A percentile compares a stretch with the other conserved stretches of the same genome.
Conservation (phyloP, 2,329 filamentous ascomycete species). For the Zarea fungicola region DNA sequence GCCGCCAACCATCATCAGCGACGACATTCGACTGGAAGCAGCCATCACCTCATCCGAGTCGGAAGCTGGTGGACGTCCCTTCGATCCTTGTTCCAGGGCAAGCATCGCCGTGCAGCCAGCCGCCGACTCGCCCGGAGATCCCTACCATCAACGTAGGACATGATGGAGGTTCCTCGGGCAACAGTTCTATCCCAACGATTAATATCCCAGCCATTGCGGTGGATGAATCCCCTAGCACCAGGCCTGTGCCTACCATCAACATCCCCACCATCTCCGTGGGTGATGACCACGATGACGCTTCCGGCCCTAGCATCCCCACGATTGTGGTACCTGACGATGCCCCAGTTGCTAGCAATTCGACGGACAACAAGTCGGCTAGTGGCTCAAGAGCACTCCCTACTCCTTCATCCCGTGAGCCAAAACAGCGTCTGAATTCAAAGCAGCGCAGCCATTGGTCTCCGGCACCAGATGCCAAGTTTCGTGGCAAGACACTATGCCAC, state of each 20-base stretch:
- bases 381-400: slow-evolving; percentile 42
- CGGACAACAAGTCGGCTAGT: slow-evolving; percentile 34
- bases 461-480: slow-evolving; percentile 39
- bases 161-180: slow-evolving; percentile 19
- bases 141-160: slow-evolving; percentile 33
- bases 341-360: slow-evolving; percentile 18
- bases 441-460: slow-evolving; percentile 56
- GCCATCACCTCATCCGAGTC: slow-evolving; percentile 25
- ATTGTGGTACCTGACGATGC: slow-evolving; percentile 43
- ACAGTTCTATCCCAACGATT: slow-evolving; percentile 29
- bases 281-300: slow-evolving; percentile 21
- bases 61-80: slow-evolving; percentile 42
- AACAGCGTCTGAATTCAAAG: slow-evolving; percentile 33
- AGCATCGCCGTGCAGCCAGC: slow-evolving; percentile 30
- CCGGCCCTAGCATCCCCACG: slow-evolving; percentile 34
- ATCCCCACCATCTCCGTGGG: slow-evolving; percentile 39
- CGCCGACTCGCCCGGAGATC: slow-evolving; percentile 25
- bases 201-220: slow-evolving; percentile 48
- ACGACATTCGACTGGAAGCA: slow-evolving; percentile 24
- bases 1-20: slow-evolving; percentile 27
- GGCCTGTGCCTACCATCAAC: slow-evolving; percentile 41
- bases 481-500: slow-evolving; percentile 70
- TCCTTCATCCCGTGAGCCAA: slow-evolving; percentile 32
- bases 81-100: slow-evolving; percentile 50
- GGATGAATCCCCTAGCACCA: slow-evolving; percentile 17